phyloP scores from a whole-genome alignment of 805 yeast species.

The Ascoidea rubescens region DNA sequence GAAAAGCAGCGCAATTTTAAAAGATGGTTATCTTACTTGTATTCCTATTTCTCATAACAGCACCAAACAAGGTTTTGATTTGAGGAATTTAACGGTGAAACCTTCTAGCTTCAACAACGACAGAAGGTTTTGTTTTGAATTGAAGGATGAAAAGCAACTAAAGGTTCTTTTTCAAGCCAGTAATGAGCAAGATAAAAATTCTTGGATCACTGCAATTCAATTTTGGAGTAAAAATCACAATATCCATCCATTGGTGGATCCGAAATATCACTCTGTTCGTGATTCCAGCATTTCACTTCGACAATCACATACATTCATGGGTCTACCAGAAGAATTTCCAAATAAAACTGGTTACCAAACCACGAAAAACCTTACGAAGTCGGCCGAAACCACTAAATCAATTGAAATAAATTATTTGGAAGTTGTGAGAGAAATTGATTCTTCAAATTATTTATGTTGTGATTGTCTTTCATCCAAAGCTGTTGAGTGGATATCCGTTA shows the following conservation, averaged over 20 bases:
- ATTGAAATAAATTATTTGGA: slow-evolving; percentile 7
- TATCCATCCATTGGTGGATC: background rate
- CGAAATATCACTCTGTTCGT: too few relatives aligned
- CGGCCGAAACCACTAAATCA: too few relatives aligned
- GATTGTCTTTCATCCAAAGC: slow-evolving; percentile 57
- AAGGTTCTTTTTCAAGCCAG: background rate
- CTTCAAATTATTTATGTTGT: slow-evolving; percentile 55
- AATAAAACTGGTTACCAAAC: too few relatives aligned
- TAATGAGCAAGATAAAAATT: background rate
- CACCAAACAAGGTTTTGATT: too few relatives aligned
- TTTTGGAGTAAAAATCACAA: too few relatives aligned
- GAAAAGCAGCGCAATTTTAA: background rate
- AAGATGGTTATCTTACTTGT: too few relatives aligned
- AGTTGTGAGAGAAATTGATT: slow-evolving; percentile 21
- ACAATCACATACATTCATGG: too few relatives aligned
- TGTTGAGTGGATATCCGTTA: slow-evolving; percentile 84
- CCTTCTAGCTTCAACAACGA: background rate
- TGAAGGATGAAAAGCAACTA: background rate
- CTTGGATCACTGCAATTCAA: background rate
- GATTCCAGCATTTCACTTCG: too few relatives aligned
- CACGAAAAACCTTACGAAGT: too few relatives aligned
- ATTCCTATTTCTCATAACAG: too few relatives aligned
- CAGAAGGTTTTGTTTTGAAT: background rate
- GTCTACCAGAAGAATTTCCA: too few relatives aligned
- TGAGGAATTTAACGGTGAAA: background rate